These are phyloP conservation scores for Ascosphaera apis DNA, from an alignment of 2,329 filamentous ascomycete genomes.

Conservation along the genomic window DNA sequence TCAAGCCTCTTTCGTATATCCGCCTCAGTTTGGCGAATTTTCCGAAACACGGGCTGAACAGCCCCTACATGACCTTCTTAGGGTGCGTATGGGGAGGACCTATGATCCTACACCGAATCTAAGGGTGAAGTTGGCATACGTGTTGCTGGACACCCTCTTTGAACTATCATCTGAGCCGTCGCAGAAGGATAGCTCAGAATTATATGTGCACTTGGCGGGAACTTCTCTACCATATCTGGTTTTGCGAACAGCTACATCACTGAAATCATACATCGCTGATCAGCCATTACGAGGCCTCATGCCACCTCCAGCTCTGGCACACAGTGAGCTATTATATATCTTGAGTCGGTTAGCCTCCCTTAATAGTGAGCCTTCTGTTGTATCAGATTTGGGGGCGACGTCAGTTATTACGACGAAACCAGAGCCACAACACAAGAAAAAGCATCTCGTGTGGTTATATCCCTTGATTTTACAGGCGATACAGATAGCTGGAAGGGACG, in stretches of 20 bases:
- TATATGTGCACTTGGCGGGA: constrained; percentile 41
- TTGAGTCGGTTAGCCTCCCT: constrained; percentile 43
- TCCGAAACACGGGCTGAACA: constrained; percentile 22
- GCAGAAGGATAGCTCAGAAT: constrained; percentile 9
- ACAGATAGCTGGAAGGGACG: constrained; percentile 18
- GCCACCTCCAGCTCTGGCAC: constrained; percentile 65
- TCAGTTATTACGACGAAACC: constrained; percentile 6
- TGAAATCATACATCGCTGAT: constrained; percentile 75
- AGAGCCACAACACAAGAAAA: constrained; percentile 27
- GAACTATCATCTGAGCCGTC: constrained; percentile 31
- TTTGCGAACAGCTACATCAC: constrained; percentile 51
- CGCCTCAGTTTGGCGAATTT: constrained; percentile 38
- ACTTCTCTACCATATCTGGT: constrained; percentile 63
- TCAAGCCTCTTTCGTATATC: constrained; percentile 57
- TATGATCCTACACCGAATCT: constrained; percentile 39
- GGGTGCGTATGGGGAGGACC: constrained; percentile 47
- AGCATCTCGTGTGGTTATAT: constrained; percentile 62
- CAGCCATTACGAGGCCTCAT: constrained; percentile 73
- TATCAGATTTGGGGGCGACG: constrained; percentile 25
- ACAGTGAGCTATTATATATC: constrained; percentile 53
- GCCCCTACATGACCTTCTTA: constrained; percentile 39
- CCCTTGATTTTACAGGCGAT: constrained; percentile 32
- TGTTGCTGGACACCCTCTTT: constrained; percentile 61
- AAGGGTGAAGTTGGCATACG: constrained; percentile 52
- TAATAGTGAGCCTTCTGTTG: constrained; percentile 44